Conservation (phyloP, 176 grass and related monocot species). For the Alloteropsis semialata region DNA sequence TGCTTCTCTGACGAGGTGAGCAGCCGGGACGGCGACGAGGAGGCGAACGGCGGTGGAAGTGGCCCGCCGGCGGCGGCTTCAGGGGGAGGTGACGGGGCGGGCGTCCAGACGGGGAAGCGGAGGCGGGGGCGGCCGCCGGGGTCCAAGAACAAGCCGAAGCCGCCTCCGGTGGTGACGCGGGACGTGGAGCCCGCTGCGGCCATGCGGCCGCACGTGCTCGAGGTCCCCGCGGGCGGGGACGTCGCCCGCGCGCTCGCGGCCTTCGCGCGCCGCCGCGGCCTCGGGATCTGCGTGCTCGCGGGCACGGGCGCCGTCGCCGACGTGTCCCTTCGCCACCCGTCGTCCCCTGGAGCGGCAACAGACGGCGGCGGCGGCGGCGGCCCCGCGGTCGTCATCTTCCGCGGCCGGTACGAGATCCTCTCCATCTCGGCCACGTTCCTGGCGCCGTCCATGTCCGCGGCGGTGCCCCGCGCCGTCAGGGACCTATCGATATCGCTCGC, state of each 20-base stretch:
- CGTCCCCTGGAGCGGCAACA: no score
- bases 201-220: conserved; percentile 72
- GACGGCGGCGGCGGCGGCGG: neutral
- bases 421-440: conserved; percentile 81
- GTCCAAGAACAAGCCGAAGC: conserved; percentile 91
- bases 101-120: conserved; percentile 42
- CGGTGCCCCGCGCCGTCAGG: conserved; percentile 7
- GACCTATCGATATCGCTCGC: conserved; percentile 63
- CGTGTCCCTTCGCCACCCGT: conserved; percentile 50
- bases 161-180: conserved; percentile 39
- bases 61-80: neutral
- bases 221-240: conserved; percentile 67
- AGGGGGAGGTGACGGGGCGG: conserved; percentile 19
- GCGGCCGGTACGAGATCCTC: conserved; percentile 74
- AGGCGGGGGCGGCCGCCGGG: conserved; percentile 68
- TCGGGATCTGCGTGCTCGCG: conserved; percentile 66
- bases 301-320: conserved; percentile 57
- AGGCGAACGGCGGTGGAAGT: neutral
- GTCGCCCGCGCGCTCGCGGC: conserved; percentile 47
- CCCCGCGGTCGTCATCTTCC: conserved; percentile 43
- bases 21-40: conserved; percentile 29
- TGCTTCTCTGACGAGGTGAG: conserved; percentile 60
- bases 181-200: conserved; percentile 52
- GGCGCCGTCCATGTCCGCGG: conserved; percentile 43
- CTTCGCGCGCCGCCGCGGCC: conserved; percentile 47